Evolutionary conservation across 2,329 filamentous ascomycete species (phyloP).

Genomic region (Cytospora paraplurivora): DNA sequence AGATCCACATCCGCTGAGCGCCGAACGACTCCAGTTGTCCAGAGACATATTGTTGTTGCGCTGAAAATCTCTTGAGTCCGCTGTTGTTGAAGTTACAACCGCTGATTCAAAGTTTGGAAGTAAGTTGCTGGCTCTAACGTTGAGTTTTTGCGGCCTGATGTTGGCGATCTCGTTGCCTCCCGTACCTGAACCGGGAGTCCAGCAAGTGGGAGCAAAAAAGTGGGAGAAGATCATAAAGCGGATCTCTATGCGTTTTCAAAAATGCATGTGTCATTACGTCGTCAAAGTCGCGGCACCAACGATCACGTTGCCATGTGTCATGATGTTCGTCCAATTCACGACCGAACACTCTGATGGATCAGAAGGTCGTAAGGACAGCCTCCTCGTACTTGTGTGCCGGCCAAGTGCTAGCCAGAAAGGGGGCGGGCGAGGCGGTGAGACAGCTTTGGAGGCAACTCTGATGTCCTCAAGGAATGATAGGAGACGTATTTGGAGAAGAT

Average conservation of each 20-base stretch:
- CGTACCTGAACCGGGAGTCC: background rate
- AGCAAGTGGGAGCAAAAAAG: background rate
- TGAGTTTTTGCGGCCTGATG: background rate
- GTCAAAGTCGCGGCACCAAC: background rate
- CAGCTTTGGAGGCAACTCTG: background rate
- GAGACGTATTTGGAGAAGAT: background rate
- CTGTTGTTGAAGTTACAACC: background rate
- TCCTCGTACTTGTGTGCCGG: background rate
- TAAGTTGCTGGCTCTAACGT: no score
- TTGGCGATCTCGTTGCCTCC: background rate
- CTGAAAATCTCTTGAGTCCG: background rate
- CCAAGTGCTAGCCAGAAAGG: background rate
- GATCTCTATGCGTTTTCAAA: background rate
- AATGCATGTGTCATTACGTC: background rate
- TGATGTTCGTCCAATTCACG: background rate
- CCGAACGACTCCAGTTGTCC: background rate
- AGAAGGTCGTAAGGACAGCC: background rate
- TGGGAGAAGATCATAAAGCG: background rate
- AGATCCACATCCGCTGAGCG: slow-evolving; percentile 1
- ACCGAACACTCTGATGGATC: background rate
- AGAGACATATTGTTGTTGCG: background rate
- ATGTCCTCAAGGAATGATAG: background rate
- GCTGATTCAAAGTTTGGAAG: background rate
- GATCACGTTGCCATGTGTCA: background rate
- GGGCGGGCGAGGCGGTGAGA: background rate